Evolutionary conservation across 257 asterid species (phyloP), one percentile per base, ranked within the genome.

Genomic region (Nicotiana benthamiana): DNA sequence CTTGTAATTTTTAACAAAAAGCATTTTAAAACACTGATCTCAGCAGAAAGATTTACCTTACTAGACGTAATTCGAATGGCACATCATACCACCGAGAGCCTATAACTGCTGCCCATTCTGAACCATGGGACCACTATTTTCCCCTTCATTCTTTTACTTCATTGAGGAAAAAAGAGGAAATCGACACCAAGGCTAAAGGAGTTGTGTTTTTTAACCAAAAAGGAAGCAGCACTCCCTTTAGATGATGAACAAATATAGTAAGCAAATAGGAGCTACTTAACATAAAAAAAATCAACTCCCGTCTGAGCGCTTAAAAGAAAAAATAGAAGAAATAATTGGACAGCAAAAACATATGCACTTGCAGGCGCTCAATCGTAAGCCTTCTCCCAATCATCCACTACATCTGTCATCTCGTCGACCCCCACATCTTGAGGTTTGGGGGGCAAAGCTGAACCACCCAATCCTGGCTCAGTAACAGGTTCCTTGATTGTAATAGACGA

Each of bases 381-480:
- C 75, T 93, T 85, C 86, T 95, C 99, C 99, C 99, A 95, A 74
- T 95, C 97, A 72, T 95, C 99, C 80, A 90, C 95, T 26, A 90
- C 97, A 79, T 91, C 94, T 56, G 89, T 86, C 28, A 80, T 62
- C 20, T 34, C 76, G 9, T 81, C 86, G 1, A 67, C 72, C 60
- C 85, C 85, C 78, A 75, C 72, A 11, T 83, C 88, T 68, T 63
- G 90, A 43, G 52, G 82, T 63, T 63, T 82, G 52, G 27, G 84
- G 2, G 86, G 70, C 63, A 76, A 48, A 72, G 43, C 80, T 57
- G 79, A 60, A 80, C 82, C 57, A 46, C 86, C 60, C 3, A 27
- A 80, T 65, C 79, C 89, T 36, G 75, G 77, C 75, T 82, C 84
- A 36, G 68, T 61, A 79, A 80, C 59, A 72, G 57, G 83, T 63